Conservation (phyloP, 2,329 filamentous ascomycete genomes). For the Colletotrichum noveboracense region DNA sequence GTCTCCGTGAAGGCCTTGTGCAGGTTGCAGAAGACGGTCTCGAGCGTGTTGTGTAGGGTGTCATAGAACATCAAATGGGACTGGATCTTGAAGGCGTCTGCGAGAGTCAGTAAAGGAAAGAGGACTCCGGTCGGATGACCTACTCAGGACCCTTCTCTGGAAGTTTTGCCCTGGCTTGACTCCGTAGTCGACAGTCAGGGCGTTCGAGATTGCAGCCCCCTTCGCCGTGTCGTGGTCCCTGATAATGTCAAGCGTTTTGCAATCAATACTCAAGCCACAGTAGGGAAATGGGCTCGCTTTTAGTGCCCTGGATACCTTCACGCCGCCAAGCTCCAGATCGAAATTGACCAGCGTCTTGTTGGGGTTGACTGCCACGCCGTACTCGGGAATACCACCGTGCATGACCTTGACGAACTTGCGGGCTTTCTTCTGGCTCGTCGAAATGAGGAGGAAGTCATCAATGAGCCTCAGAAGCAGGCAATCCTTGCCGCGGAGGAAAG, state of each 20-base stretch:
- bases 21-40: slow-evolving; percentile 76
- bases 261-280: slow-evolving; percentile 82
- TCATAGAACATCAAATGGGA: slow-evolving; percentile 86
- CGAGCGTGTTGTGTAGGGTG: slow-evolving; percentile 74
- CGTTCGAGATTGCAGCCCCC: slow-evolving; percentile 64
- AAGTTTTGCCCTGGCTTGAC: slow-evolving; percentile 78
- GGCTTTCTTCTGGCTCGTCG: slow-evolving; percentile 70
- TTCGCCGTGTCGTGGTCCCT: slow-evolving; percentile 67
- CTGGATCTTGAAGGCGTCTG: slow-evolving; percentile 80
- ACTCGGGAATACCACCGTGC: slow-evolving; percentile 78
- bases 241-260: slow-evolving; percentile 73
- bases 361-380: slow-evolving; percentile 79
- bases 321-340: slow-evolving; percentile 61
- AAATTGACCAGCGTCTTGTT: slow-evolving; percentile 89
- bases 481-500: slow-evolving; percentile 65
- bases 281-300: slow-evolving; percentile 73
- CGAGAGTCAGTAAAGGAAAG: slow-evolving; percentile 4
- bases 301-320: slow-evolving; percentile 53
- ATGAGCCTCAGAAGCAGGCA: slow-evolving; percentile 81
- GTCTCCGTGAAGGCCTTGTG: slow-evolving; percentile 77
- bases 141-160: slow-evolving; percentile 77
- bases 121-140: slow-evolving; percentile 27
- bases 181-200: slow-evolving; percentile 79
- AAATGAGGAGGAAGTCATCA: slow-evolving; percentile 93
- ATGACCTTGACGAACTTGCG: slow-evolving; percentile 77